Conservation (phyloP, 2,329 filamentous ascomycete species). For the Trichoderma atrobrunneum region DNA sequence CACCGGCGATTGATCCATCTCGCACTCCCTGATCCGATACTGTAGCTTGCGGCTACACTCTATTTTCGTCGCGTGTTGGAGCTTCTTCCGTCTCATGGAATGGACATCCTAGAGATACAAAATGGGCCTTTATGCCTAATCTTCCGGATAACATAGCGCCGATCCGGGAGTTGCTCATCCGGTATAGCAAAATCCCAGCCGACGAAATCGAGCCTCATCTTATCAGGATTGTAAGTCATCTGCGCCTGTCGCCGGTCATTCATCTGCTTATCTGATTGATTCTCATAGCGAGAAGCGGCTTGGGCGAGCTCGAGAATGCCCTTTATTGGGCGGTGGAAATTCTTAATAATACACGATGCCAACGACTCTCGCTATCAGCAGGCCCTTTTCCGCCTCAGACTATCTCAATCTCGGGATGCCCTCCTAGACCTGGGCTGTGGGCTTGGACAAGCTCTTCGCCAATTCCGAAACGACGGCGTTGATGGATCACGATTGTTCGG, state of each 20-base stretch:
- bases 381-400: slow-evolving; percentile 41
- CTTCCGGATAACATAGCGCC: slow-evolving; percentile 38
- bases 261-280: not conserved
- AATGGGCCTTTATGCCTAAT: slow-evolving; percentile 38
- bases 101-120: slow-evolving; percentile 37
- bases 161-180: slow-evolving; percentile 36
- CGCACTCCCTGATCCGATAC: not conserved
- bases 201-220: slow-evolving; percentile 37
- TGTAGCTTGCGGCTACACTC: not conserved
- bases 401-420: slow-evolving; percentile 37
- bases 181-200: slow-evolving; percentile 39
- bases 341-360: slow-evolving; percentile 43
- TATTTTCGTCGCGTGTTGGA: not conserved
- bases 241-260: not conserved
- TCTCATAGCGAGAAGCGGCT: slow-evolving; percentile 42
- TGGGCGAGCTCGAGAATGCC: slow-evolving; percentile 46
- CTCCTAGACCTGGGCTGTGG: slow-evolving; percentile 52
- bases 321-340: slow-evolving; percentile 50
- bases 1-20: slow-evolving; percentile 18
- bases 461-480: slow-evolving; percentile 50
- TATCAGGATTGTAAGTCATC: slow-evolving; percentile 34
- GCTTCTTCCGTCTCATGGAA: slow-evolving; percentile 19
- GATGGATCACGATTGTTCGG: slow-evolving; percentile 48
- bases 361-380: slow-evolving; percentile 43
- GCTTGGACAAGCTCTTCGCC: slow-evolving; percentile 49